Evolutionary conservation across 169 alveolate species (phyloP).

Genomic region (Plasmodium gaboni): DNA sequence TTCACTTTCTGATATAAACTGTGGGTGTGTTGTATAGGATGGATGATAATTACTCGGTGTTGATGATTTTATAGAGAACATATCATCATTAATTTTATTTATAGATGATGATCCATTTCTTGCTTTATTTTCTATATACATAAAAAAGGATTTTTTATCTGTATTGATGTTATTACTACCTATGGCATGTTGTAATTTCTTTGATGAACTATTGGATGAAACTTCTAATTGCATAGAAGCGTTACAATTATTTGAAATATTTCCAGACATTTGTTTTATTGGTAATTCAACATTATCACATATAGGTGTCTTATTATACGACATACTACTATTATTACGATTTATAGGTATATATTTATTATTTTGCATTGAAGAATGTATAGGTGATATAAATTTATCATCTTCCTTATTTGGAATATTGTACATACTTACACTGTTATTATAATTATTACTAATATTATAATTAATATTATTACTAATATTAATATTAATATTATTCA

Average conservation of each 20-base stretch:
- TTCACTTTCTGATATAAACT: slow-evolving; percentile 20
- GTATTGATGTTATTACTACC: slow-evolving; percentile 20
- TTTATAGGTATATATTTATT: slow-evolving; percentile 26
- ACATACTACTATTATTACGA: slow-evolving; percentile 4
- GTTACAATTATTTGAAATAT: neutral
- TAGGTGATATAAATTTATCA: slow-evolving; percentile 19
- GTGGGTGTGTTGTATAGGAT: slow-evolving; percentile 12
- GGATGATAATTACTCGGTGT: slow-evolving; percentile 25
- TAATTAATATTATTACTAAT: too few species aligned
- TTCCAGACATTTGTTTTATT: slow-evolving; percentile 8
- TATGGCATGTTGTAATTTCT: slow-evolving; percentile 22
- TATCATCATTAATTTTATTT: slow-evolving; percentile 26
- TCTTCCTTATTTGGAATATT: slow-evolving; percentile 25
- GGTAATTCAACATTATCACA: slow-evolving; percentile 21
- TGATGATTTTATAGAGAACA: slow-evolving; percentile 23
- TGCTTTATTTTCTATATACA: slow-evolving; percentile 42
- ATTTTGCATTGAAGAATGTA: slow-evolving; percentile 16
- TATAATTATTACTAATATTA: neutral
- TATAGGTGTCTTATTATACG: slow-evolving; percentile 15
- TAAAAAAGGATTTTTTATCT: slow-evolving; percentile 45
- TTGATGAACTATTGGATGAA: slow-evolving; percentile 16
- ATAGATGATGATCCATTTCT: slow-evolving; percentile 4
- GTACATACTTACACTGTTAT: neutral
- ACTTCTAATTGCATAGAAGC: slow-evolving; percentile 29
- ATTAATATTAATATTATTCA: too few species aligned